Percentiles rank a stretch among this genome's conserved stretches.
Evolutionary conservation across 2,329 filamentous ascomycete genomes (phyloP).

Genomic region (Dactylonectria estremocensis): DNA sequence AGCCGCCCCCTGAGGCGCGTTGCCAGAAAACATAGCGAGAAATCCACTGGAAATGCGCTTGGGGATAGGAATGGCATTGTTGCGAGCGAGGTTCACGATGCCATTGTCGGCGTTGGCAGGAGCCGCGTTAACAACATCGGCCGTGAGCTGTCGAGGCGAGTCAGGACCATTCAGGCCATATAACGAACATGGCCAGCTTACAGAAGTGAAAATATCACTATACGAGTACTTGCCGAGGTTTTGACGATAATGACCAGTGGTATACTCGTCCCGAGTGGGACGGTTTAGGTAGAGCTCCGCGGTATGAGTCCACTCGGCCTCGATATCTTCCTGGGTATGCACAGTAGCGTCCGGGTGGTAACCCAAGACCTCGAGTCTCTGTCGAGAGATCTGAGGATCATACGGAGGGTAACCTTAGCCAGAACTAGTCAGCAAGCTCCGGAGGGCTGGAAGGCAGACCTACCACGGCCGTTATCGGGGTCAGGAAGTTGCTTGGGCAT

Average conservation of each 20-base stretch:
- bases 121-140: neutral
- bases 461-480: neutral
- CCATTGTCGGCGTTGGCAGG: neutral
- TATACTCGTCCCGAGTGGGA: conserved; percentile 1
- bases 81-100: neutral
- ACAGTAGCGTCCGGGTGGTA: neutral
- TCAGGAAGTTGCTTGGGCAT: neutral
- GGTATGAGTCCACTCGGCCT: neutral
- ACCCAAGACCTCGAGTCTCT: neutral
- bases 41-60: conserved; percentile 2
- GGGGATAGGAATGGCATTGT: neutral
- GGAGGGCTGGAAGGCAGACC: neutral
- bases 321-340: neutral
- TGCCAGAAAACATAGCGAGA: conserved; percentile 25
- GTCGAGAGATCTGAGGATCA: conserved; percentile 8
- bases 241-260: neutral
- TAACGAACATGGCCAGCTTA: neutral
- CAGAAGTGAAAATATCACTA: conserved; percentile 5
- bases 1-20: conserved; percentile 24
- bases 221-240: conserved; percentile 20
- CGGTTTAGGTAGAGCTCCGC: conserved; percentile 11
- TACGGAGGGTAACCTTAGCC: neutral
- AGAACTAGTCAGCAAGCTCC: neutral
- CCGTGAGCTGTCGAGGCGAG: conserved; percentile 19
- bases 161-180: neutral